Conservation (phyloP, 129 eudicot species). For the Pittosporum tobira region DNA sequence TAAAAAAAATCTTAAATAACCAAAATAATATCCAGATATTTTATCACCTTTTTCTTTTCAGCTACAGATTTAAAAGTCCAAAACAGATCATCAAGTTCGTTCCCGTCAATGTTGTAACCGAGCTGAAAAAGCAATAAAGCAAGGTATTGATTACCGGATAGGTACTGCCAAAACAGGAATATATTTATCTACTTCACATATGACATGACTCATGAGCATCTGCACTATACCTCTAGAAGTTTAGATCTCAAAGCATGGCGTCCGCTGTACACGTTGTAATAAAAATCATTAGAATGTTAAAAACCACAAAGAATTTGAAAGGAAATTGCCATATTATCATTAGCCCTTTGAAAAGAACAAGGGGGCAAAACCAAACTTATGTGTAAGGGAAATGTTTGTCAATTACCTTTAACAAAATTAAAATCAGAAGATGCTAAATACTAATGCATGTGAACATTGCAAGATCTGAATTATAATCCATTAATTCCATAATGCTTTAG, state of each 20-base stretch:
- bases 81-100: constrained; percentile 42
- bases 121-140: constrained; percentile 20
- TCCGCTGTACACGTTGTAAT: constrained; percentile 28
- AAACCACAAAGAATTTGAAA: too few species aligned
- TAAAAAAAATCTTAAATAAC: background rate
- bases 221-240: constrained; percentile 35
- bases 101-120: constrained; percentile 33
- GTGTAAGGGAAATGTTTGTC: too few species aligned
- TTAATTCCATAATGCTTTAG: too few species aligned
- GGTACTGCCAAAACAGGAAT: background rate
- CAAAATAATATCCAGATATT: background rate
- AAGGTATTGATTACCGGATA: constrained; percentile 6
- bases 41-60: constrained; percentile 33
- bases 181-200: background rate
- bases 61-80: constrained; percentile 49
- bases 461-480: too few species aligned
- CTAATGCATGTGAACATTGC: too few species aligned
- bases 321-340: too few species aligned
- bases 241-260: constrained; percentile 45
- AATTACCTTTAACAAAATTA: too few species aligned
- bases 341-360: too few species aligned
- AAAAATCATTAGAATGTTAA: background rate
- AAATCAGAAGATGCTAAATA: too few species aligned
- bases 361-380: too few species aligned
- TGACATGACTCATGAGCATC: too few species aligned